Evolutionary conservation across 2,329 filamentous ascomycete genomes (phyloP).

Genomic region (Cercospora sesami): DNA sequence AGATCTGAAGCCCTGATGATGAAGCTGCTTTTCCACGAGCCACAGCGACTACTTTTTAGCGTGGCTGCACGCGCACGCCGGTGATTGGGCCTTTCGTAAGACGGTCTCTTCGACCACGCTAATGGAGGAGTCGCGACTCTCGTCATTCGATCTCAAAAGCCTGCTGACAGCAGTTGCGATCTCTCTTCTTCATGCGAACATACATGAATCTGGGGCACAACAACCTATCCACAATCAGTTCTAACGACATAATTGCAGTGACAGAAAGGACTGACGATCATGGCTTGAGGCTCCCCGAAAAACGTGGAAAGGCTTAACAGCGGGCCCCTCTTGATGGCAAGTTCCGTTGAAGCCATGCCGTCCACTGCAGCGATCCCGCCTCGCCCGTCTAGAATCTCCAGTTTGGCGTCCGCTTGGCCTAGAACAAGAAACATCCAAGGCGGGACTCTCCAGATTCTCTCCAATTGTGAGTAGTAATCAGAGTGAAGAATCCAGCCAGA

Average conservation of each 20-base stretch:
- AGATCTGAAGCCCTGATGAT: neutral
- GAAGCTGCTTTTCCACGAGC: neutral
- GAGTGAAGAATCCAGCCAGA: neutral
- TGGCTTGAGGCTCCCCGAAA: neutral
- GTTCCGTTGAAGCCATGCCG: neutral
- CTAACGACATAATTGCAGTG: neutral
- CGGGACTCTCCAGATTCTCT: constrained; percentile 7
- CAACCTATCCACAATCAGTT: neutral
- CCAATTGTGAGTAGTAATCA: neutral
- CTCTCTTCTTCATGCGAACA: neutral
- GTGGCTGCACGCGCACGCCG: neutral
- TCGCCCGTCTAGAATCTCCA: neutral
- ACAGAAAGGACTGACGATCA: neutral
- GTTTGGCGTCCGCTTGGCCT: neutral
- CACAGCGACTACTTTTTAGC: neutral
- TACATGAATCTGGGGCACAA: neutral
- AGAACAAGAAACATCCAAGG: constrained; percentile 1
- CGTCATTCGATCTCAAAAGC: neutral
- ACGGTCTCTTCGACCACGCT: neutral
- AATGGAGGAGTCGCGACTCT: neutral
- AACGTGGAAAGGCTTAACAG: neutral
- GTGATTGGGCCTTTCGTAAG: neutral
- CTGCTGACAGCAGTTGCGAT: neutral
- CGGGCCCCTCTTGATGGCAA: neutral
- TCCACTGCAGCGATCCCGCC: neutral